These are phyloP conservation scores for Venturia aucupariae DNA, from an alignment of 2,329 filamentous ascomycete genomes.

Conservation along the genomic window DNA sequence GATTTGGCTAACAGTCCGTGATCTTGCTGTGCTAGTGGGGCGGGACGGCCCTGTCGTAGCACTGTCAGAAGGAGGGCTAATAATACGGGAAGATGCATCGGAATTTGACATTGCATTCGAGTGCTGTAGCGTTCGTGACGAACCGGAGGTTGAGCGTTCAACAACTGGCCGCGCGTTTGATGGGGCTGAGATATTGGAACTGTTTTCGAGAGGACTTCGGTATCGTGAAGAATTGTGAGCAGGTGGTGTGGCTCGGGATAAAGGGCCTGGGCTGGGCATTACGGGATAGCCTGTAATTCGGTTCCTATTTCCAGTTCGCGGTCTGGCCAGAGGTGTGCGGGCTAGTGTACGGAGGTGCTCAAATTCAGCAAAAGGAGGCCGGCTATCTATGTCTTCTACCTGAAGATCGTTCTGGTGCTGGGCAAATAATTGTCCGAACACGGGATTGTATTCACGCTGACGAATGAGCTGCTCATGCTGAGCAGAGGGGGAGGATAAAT, in stretches of 20 bases:
- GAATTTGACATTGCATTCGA: background rate
- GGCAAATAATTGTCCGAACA: conserved; percentile 34
- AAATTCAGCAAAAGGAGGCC: conserved; percentile 24
- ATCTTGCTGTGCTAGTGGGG: background rate
- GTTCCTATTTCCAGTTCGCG: conserved; percentile 31
- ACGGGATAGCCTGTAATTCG: conserved; percentile 17
- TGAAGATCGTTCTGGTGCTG: conserved; percentile 31
- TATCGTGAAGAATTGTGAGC: conserved; percentile 21
- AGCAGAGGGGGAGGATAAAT: conserved; percentile 24
- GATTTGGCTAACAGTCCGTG: conserved; percentile 22
- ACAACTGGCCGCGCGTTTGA: background rate
- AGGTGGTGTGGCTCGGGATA: conserved; percentile 16
- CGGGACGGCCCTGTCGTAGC: background rate
- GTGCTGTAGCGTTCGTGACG: background rate
- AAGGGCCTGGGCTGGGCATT: conserved; percentile 8
- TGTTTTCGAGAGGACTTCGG: conserved; percentile 24
- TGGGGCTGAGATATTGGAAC: conserved; percentile 22
- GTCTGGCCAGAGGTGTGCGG: conserved; percentile 30
- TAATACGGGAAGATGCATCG: background rate
- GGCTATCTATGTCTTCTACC: conserved; percentile 19
- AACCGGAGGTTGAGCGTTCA: conserved; percentile 5
- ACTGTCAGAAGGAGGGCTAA: background rate
- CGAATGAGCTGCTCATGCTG: conserved; percentile 20
- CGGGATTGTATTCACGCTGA: conserved; percentile 30
- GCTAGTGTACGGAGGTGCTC: conserved; percentile 26